Conservation (phyloP, 1,284 basidiomycete genomes). For the Anthracocystis panici-leucophaei region DNA sequence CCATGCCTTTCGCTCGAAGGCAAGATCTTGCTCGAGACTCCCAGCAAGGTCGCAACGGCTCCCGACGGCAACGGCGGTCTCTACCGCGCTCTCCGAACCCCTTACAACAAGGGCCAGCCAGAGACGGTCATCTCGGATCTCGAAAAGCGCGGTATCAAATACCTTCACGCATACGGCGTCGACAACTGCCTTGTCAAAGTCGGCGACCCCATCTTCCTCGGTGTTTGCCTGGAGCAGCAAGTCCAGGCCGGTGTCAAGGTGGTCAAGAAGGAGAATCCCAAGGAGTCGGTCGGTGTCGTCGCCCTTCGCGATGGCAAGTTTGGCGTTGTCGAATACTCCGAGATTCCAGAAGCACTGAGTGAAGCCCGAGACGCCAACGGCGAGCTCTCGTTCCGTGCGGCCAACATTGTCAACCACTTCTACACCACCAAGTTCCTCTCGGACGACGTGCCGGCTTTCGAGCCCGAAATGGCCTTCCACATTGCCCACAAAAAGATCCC, state of each 20-base stretch:
- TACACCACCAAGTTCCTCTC: conserved; percentile 91
- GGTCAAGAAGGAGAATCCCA: conserved; percentile 86
- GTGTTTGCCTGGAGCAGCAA: conserved; percentile 86
- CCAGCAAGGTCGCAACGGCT: conserved; percentile 85
- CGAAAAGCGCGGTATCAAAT: conserved; percentile 80
- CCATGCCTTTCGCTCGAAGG: conserved; percentile 95
- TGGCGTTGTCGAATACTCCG: conserved; percentile 96
- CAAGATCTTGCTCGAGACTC: conserved; percentile 87
- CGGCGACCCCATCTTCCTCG: conserved; percentile 95
- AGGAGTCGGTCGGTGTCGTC: conserved; percentile 95
- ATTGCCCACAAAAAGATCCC: conserved; percentile 98
- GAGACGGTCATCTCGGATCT: conserved; percentile 88
- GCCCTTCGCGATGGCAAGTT: conserved; percentile 84
- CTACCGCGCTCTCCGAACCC: conserved; percentile 88
- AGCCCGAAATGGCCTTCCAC: conserved; percentile 92
- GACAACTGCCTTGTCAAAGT: conserved; percentile 99
- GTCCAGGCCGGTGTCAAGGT: conserved; percentile 95
- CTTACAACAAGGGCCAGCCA: conserved; percentile 72
- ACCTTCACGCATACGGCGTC: conserved; percentile 95
- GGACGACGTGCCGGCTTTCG: conserved; percentile 80
- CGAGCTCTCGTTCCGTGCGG: conserved; percentile 86
- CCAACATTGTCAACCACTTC: conserved; percentile 98
- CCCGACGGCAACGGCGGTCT: conserved; percentile 98
- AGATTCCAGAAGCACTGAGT: conserved; percentile 88
- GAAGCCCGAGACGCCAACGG: conserved; percentile 79